These are phyloP conservation scores for Aspergillus tanneri DNA, from an alignment of 2,329 filamentous ascomycete species.

Conservation along the genomic window DNA sequence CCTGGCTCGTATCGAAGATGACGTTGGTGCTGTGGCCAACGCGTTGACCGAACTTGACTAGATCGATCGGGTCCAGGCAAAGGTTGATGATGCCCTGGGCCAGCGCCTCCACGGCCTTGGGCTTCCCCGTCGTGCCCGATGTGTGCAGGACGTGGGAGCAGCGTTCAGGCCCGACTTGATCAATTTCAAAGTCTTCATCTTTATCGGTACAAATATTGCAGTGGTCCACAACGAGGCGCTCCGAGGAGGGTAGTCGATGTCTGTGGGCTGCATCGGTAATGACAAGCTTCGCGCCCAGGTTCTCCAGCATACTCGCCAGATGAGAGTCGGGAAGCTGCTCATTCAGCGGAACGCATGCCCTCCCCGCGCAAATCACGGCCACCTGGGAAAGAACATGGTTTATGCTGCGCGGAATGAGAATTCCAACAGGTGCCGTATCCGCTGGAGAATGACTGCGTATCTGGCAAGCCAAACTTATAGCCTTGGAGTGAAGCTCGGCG, in stretches of 20 bases:
- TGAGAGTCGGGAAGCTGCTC: slow-evolving; percentile 2
- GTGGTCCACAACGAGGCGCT: slow-evolving; percentile 6
- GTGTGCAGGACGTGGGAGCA: slow-evolving; percentile 53
- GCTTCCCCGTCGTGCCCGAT: slow-evolving; percentile 65
- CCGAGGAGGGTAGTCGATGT: slow-evolving; percentile 7
- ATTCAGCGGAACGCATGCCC: slow-evolving; percentile 15
- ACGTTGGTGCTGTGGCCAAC: slow-evolving; percentile 11
- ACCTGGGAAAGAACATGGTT: slow-evolving; percentile 15
- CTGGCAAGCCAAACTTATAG: not conserved
- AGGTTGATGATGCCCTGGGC: slow-evolving; percentile 43
- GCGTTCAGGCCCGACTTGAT: not conserved
- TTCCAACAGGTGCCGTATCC: slow-evolving; percentile 6
- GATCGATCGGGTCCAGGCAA: not conserved
- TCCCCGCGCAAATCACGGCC: slow-evolving; percentile 12
- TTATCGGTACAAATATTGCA: not conserved
- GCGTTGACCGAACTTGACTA: slow-evolving; percentile 2
- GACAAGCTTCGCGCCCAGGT: slow-evolving; percentile 5
- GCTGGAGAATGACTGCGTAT: not conserved
- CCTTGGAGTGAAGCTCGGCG: slow-evolving; percentile 4
- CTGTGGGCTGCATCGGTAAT: slow-evolving; percentile 33
- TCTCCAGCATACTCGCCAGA: slow-evolving; percentile 3
- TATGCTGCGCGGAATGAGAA: slow-evolving; percentile 10
- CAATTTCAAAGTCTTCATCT: not conserved
- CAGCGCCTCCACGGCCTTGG: slow-evolving; percentile 75
- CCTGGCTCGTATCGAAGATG: slow-evolving; percentile 12